These are phyloP conservation scores for Diplocarpon rosae DNA, from an alignment of 2,329 filamentous ascomycete genomes.

Conservation along the genomic window DNA sequence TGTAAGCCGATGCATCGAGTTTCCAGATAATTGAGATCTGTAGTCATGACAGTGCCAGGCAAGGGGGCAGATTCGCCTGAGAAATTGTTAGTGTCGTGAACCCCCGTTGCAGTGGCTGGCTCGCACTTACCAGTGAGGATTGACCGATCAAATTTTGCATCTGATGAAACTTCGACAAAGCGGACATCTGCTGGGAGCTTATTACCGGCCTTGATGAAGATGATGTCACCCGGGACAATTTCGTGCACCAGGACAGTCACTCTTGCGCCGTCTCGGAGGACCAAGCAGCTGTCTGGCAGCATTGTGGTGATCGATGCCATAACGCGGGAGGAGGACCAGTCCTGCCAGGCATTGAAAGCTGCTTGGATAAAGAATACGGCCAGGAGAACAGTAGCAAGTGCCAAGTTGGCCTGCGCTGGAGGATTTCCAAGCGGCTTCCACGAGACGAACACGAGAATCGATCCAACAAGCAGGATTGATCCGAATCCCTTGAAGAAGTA, in stretches of 20 bases:
- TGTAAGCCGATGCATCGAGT: constrained; percentile 67
- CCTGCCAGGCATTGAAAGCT: constrained; percentile 58
- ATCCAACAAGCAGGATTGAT: constrained; percentile 54
- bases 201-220: constrained; percentile 59
- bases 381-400: constrained; percentile 61
- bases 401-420: constrained; percentile 59
- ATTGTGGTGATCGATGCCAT: constrained; percentile 74
- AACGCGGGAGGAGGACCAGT: constrained; percentile 65
- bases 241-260: constrained; percentile 41
- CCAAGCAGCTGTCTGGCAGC: constrained; percentile 62
- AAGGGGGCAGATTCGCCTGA: constrained; percentile 56
- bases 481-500: constrained; percentile 76
- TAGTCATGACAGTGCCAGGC: constrained; percentile 50
- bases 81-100: constrained; percentile 2
- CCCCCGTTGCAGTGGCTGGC: background rate
- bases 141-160: constrained; percentile 61
- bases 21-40: constrained; percentile 65
- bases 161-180: constrained; percentile 55
- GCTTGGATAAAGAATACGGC: constrained; percentile 61
- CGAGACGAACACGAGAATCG: constrained; percentile 63
- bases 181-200: constrained; percentile 66
- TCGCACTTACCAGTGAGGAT: constrained; percentile 53
- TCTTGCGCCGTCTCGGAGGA: constrained; percentile 48
- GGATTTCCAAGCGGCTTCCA: constrained; percentile 67
- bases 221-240: constrained; percentile 61